Evolutionary conservation across 176 grass and related monocot species (phyloP).

Genomic region (Carex myosuroides): DNA sequence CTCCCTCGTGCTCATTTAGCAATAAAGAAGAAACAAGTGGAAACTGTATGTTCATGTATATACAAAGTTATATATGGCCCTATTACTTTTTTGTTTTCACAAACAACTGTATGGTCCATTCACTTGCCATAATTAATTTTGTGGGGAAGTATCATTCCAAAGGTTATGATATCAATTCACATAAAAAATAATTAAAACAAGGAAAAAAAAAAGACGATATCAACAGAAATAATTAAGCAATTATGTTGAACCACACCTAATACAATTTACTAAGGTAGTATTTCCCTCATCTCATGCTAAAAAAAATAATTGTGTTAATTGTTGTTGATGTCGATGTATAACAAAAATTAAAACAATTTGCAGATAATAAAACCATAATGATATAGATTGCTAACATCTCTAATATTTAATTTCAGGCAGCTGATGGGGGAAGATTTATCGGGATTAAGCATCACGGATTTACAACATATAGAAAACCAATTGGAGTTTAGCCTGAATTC

Average conservation of each 20-base stretch:
- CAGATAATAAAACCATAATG: neutral
- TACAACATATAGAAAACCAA: constrained; percentile 54
- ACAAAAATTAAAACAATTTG: neutral
- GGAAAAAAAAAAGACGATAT: neutral
- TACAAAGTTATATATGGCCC: neutral
- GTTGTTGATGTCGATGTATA: neutral
- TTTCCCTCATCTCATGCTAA: neutral
- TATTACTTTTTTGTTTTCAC: neutral
- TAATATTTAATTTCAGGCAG: constrained; percentile 36
- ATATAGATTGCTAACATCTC: neutral
- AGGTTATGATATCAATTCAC: neutral
- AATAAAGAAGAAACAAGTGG: neutral
- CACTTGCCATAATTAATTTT: neutral
- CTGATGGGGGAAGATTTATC: constrained; percentile 72
- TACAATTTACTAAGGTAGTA: neutral
- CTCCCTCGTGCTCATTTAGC: neutral
- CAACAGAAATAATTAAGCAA: neutral
- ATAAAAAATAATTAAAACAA: neutral
- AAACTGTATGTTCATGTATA: neutral
- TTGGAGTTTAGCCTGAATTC: constrained; percentile 43
- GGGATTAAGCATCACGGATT: constrained; percentile 38
- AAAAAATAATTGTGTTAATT: neutral
- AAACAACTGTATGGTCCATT: neutral
- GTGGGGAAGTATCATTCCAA: neutral
- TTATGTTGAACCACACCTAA: neutral